Evolutionary conservation across 257 asterid genomes (phyloP).

Genomic region (Mitragyna speciosa): DNA sequence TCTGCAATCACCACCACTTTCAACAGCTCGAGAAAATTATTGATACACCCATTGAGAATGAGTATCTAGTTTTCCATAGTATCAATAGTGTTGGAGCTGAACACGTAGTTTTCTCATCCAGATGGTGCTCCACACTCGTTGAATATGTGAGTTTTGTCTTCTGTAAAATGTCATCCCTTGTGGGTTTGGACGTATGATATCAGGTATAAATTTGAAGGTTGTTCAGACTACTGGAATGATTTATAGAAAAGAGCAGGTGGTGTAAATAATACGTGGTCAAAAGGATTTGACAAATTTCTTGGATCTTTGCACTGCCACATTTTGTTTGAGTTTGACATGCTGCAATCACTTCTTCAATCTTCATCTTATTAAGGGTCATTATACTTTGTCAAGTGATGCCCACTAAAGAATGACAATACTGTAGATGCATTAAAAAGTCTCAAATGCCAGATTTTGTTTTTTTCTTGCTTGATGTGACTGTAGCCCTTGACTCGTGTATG

Average conservation of each 20-base stretch:
- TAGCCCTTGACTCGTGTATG: neutral
- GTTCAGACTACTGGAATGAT: neutral
- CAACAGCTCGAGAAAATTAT: too few relatives aligned
- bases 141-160: neutral
- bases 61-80: neutral
- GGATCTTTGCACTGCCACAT: neutral
- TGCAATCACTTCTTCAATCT: neutral
- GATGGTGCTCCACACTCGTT: neutral
- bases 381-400: neutral
- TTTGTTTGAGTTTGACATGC: neutral
- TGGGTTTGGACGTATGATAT: too few relatives aligned
- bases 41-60: slow-evolving; percentile 1
- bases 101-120: neutral
- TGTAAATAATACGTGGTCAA: neutral
- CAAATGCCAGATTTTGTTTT: too few relatives aligned
- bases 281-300: neutral
- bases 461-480: too few relatives aligned
- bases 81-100: neutral
- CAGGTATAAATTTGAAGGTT: neutral
- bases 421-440: neutral
- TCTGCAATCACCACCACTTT: neutral
- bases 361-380: neutral
- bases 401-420: neutral
- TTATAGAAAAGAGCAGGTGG: neutral
- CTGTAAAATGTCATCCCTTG: too few relatives aligned